Conservation (phyloP, 73 alveolate genomes). For the Symbiodinium natans region DNA sequence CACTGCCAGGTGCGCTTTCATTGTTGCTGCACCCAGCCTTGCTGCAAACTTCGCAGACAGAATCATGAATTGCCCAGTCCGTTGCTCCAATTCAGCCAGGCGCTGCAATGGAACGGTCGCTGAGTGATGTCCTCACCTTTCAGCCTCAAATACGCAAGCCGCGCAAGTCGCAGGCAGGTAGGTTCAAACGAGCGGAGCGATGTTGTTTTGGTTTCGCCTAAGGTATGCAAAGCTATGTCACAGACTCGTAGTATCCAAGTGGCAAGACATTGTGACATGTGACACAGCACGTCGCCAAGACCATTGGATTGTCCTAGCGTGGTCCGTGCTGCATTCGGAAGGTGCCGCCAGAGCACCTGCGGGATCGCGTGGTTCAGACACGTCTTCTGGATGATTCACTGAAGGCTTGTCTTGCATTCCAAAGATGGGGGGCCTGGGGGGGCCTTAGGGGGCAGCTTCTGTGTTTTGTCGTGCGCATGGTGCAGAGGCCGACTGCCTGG, state of each 20-base stretch:
- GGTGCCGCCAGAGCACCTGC: constrained; percentile 51
- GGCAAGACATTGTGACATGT: neutral
- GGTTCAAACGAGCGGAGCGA: neutral
- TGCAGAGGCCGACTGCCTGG: constrained; percentile 61
- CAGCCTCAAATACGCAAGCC: constrained; percentile 19
- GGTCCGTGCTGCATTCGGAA: too few species aligned
- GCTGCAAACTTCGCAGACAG: too few species aligned
- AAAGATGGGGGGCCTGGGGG: too few species aligned
- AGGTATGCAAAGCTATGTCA: too few species aligned
- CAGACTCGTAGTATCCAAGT: too few species aligned
- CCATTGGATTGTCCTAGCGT: neutral
- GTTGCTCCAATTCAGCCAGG: neutral
- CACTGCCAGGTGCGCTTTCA: too few species aligned
- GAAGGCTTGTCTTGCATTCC: constrained; percentile 1
- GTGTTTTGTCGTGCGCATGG: neutral
- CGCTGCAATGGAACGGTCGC: neutral
- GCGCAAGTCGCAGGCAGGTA: neutral
- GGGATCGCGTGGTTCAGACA: constrained; percentile 63
- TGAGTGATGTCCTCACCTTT: neutral
- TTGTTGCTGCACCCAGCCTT: too few species aligned
- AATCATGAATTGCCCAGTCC: neutral
- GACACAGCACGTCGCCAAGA: too few species aligned
- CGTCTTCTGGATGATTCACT: neutral
- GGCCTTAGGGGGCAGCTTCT: neutral
- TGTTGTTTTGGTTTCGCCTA: too few species aligned